A percentile compares a stretch with the other conserved stretches of the same genome.
phyloP scores from a whole-genome alignment of 2,329 filamentous ascomycete genomes.

The Zymoseptoria ardabiliae region DNA sequence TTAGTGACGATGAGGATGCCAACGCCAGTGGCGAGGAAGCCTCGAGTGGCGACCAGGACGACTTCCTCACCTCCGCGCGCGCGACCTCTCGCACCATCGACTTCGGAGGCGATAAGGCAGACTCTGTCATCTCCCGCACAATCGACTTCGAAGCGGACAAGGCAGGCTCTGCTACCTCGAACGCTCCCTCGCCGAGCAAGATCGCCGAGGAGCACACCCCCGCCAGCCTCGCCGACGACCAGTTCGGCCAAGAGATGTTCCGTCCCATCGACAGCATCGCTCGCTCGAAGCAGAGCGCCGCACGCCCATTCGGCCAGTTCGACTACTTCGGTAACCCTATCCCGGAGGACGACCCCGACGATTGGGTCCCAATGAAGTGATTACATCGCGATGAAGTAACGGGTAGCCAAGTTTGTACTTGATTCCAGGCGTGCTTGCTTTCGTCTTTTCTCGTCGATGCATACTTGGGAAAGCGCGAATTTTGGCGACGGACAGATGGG shows the following conservation, averaged over 20 bases:
- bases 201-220: background rate
- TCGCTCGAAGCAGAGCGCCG: conserved; percentile 4
- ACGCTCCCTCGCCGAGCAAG: background rate
- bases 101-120: background rate
- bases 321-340: background rate
- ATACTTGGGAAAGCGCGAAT: background rate
- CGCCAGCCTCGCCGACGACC: conserved; percentile 1
- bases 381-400: background rate
- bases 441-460: background rate
- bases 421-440: background rate
- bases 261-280: background rate
- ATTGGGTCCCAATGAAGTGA: too few relatives aligned
- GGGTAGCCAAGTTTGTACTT: background rate
- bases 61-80: background rate
- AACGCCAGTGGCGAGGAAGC: background rate
- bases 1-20: conserved; percentile 3
- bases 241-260: conserved; percentile 1
- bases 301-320: background rate
- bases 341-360: conserved; percentile 3
- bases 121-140: background rate
- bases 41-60: background rate
- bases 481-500: background rate
- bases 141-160: background rate
- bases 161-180: background rate
- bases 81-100: background rate